Percentiles rank a stretch among this genome's conserved stretches.
Conservation (phyloP, 345 rosid genomes). For the Lagerstroemia speciosa region DNA sequence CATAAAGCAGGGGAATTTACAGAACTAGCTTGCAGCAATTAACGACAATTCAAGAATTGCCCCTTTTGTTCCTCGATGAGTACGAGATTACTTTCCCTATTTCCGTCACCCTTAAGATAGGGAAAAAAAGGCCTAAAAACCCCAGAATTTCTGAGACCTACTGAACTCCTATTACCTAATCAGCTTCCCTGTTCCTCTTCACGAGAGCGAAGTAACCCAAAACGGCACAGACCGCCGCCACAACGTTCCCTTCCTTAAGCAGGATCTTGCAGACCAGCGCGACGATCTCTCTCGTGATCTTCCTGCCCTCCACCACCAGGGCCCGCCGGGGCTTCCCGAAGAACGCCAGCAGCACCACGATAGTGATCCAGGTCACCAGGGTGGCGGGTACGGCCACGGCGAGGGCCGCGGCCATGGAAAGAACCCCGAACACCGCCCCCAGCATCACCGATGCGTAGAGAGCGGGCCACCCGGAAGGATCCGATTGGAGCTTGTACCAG, state of each 20-base stretch:
- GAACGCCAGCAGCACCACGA: slow-evolving; percentile 83
- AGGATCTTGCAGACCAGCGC: slow-evolving; percentile 70
- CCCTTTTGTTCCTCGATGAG: background rate
- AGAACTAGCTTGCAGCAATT: background rate
- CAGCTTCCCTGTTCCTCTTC: slow-evolving; percentile 40
- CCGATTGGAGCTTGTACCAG: slow-evolving; percentile 54
- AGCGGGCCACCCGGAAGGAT: slow-evolving; percentile 60
- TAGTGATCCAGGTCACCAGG: slow-evolving; percentile 79
- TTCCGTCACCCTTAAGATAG: background rate
- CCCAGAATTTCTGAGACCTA: background rate
- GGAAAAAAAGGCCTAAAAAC: background rate
- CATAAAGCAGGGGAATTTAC: background rate
- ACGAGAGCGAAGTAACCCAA: slow-evolving; percentile 72
- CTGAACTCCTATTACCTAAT: background rate
- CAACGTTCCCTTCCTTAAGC: slow-evolving; percentile 85
- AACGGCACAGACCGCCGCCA: slow-evolving; percentile 86
- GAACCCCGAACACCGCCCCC: slow-evolving; percentile 70
- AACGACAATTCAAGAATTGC: background rate
- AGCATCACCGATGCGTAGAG: slow-evolving; percentile 81
- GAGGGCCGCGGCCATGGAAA: slow-evolving; percentile 91
- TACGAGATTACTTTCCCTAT: background rate
- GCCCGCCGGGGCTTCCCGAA: slow-evolving; percentile 77
- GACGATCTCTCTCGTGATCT: slow-evolving; percentile 73
- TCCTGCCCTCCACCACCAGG: slow-evolving; percentile 74
- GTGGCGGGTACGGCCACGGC: slow-evolving; percentile 93